A percentile compares a stretch with the other conserved stretches of the same genome.
These are phyloP conservation scores for Populus hybrid DNA, from an alignment of 441 rosid species.

Conservation along the genomic window DNA sequence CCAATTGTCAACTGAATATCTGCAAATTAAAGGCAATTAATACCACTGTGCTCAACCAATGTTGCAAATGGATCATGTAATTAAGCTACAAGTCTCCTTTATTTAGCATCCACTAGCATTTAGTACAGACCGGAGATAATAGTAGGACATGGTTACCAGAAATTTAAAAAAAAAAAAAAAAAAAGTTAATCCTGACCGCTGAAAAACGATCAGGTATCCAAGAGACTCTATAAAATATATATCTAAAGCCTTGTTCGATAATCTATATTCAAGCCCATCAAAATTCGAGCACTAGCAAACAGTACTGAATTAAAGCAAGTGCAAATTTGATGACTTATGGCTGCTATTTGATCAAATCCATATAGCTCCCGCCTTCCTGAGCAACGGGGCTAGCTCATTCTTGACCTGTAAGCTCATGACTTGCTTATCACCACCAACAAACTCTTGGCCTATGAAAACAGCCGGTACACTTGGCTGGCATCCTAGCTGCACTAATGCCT, in stretches of 20 bases:
- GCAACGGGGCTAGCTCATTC: slow-evolving; percentile 53
- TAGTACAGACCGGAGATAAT: background rate
- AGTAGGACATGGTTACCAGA: background rate
- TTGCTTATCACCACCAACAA: slow-evolving; percentile 73
- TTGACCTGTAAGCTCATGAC: slow-evolving; percentile 65
- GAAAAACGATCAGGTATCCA: background rate
- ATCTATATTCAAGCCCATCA: background rate
- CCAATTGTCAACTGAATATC: background rate
- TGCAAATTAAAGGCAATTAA: background rate
- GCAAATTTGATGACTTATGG: background rate
- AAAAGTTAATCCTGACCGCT: background rate
- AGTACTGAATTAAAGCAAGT: background rate
- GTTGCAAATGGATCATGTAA: background rate
- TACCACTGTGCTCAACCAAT: background rate
- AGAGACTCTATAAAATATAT: background rate
- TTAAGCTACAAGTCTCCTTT: background rate
- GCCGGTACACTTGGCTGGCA: slow-evolving; percentile 58
- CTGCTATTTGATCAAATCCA: slow-evolving; percentile 41
- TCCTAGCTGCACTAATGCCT: slow-evolving; percentile 46
- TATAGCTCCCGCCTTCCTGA: slow-evolving; percentile 66
- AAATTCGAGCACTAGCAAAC: background rate
- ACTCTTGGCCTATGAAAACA: slow-evolving; percentile 65
- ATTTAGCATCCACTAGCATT: background rate
- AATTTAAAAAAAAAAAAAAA: no score
- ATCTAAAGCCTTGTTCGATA: background rate